Base-by-base conservation (phyloP, 2,329 filamentous ascomycete genomes). In the Fusarium gaditjirri region DNA sequence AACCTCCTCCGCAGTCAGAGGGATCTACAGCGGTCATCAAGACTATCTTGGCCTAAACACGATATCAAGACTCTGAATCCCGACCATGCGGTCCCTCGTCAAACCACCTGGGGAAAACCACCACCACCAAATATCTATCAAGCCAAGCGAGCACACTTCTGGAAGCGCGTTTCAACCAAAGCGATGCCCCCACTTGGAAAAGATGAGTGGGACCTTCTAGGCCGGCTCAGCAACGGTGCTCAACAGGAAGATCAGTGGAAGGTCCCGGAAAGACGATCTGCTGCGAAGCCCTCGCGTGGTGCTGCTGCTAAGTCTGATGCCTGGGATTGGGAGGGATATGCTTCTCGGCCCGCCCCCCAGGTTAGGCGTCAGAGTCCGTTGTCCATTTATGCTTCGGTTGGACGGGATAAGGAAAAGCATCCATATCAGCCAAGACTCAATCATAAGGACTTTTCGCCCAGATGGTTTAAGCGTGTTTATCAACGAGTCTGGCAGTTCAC, bases 141-240 rank as follows among this genome's bases (percentile, higher is more conserved):
- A n/a, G 82, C 82, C 14, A 86, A 86, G 65, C 74, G 81, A 50
- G 84, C 81, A 33, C 81, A 79, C 27, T 87, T 85, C 80, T 91
- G 87, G 86, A 83, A 79, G 41, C 62, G 62, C 8, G 75, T 82
- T 21, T 79, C 85, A 2, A 77, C 83, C 17, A 87, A 85, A 65
- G 68, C 89, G 11, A 80, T 88, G 73, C 87, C 88, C n/a, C 90
- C 90, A 0, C 64, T 91, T 21, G 83, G 83, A 11, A 80, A 77
- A 33, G 80, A 81, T 23, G 88, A 91, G 75, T 91, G 88, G 88
- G 83, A 90, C 19, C 76, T 84, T 19, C 78, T 91, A n/a, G 79
- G 79, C n/a, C 78, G 79, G 29, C 72, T 91, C 39, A 83, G 83
- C 6, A 69, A 74, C 12, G 88, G 86, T 3, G 79, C 79, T 31